phyloP scores from a whole-genome alignment of 1,284 basidiomycete species.

The Cutaneotrichosporon curvatum region DNA sequence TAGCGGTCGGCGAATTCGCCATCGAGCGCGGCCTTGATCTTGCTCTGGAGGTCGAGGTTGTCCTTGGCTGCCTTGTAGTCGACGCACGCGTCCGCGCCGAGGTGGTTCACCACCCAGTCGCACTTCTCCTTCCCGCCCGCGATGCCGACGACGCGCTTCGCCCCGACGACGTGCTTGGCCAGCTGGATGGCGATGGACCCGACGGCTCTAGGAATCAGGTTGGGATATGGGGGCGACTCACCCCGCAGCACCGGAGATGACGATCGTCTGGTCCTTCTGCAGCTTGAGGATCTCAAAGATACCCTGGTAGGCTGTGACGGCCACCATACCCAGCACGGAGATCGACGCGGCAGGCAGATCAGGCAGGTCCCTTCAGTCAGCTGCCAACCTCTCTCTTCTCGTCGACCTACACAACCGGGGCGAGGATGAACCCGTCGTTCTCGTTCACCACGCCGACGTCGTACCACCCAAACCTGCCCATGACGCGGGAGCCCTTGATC shows the following conservation, averaged over 20 bases:
- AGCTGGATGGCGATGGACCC: constrained; percentile 37
- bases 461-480: constrained; percentile 20
- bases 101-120: constrained; percentile 44
- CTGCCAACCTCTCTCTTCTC: no score
- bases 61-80: constrained; percentile 47
- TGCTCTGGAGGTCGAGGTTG: constrained; percentile 19
- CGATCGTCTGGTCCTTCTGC: constrained; percentile 37
- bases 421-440: neutral
- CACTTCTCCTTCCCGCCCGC: constrained; percentile 51
- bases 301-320: constrained; percentile 39
- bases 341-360: constrained; percentile 18
- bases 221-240: neutral
- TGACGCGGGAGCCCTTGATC: constrained; percentile 26
- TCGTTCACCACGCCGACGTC: constrained; percentile 29
- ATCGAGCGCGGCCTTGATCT: constrained; percentile 20
- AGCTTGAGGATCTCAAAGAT: constrained; percentile 36
- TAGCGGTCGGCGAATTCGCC: constrained; percentile 31
- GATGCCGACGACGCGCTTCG: constrained; percentile 49
- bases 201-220: constrained; percentile 7
- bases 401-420: neutral
- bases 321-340: constrained; percentile 24
- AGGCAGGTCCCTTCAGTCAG: constrained; percentile 6
- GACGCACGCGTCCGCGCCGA: constrained; percentile 49
- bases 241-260: constrained; percentile 45
- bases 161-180: constrained; percentile 45